Evolutionary conservation across 2,329 filamentous ascomycete species (phyloP).

Genomic region (Neophaeococcomyces mojaviensis): DNA sequence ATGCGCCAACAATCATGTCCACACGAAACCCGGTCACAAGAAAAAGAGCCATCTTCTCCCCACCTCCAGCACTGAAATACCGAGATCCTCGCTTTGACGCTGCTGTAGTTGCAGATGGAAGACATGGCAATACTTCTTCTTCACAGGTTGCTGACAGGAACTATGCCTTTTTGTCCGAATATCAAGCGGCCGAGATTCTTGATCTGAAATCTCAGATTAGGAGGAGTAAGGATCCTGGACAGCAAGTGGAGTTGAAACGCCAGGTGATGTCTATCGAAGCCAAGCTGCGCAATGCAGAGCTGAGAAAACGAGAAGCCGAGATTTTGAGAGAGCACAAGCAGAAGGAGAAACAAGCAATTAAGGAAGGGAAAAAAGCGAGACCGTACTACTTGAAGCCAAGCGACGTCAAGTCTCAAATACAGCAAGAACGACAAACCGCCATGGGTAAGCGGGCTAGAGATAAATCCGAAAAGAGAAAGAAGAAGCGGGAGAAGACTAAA

Average conservation of each 20-base stretch:
- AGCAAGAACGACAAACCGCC: conserved; percentile 69
- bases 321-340: conserved; percentile 68
- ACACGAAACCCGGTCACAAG: conserved; percentile 79
- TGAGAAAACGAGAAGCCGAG: conserved; percentile 61
- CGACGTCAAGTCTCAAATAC: conserved; percentile 79
- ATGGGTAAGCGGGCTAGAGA: conserved; percentile 83
- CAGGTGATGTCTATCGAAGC: conserved; percentile 72
- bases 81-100: conserved; percentile 88
- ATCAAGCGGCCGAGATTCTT: conserved; percentile 74
- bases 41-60: conserved; percentile 62
- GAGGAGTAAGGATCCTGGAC: conserved; percentile 55
- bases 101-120: conserved; percentile 36
- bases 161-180: conserved; percentile 83
- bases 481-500: conserved; percentile 81
- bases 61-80: conserved; percentile 48
- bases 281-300: conserved; percentile 61
- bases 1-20: conserved; percentile 76
- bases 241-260: conserved; percentile 64
- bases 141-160: conserved; percentile 57
- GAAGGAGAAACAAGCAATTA: conserved; percentile 76
- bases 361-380: conserved; percentile 68
- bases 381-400: conserved; percentile 90
- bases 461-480: conserved; percentile 72
- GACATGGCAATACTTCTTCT: conserved; percentile 29
- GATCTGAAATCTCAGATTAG: conserved; percentile 63